phyloP scores from a whole-genome alignment of 768 basidiomycete species.

The Collybia sordida region DNA sequence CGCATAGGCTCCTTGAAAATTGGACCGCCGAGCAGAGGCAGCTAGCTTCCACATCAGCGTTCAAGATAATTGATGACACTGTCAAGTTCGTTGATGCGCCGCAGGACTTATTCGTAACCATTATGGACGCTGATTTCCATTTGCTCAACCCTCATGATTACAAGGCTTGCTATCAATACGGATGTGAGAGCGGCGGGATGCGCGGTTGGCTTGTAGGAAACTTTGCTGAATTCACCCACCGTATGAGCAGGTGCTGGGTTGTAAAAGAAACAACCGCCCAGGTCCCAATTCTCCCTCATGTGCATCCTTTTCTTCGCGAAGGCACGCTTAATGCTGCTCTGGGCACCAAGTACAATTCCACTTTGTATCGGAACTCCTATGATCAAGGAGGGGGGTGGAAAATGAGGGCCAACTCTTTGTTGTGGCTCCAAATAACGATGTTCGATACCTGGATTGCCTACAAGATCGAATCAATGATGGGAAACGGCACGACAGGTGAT shows the following conservation, averaged over 20 bases:
- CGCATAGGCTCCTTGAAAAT: background rate
- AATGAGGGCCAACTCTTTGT: constrained; percentile 9
- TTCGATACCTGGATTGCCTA: constrained; percentile 20
- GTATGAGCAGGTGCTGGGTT: constrained; percentile 9
- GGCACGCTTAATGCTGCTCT: background rate
- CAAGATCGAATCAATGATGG: constrained; percentile 12
- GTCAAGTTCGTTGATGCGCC: constrained; percentile 2
- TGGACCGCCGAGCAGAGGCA: background rate
- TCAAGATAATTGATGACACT: background rate
- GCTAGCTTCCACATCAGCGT: constrained; percentile 1
- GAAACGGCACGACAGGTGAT: constrained; percentile 2
- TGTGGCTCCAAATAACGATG: constrained; percentile 18
- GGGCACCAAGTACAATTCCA: constrained; percentile 1
- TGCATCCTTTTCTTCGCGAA: background rate
- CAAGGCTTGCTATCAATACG: constrained; percentile 17
- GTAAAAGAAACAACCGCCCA: constrained; percentile 1
- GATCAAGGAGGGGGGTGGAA: constrained; percentile 2
- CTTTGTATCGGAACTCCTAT: background rate
- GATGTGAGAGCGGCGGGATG: constrained; percentile 15
- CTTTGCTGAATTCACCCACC: constrained; percentile 10
- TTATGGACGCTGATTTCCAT: background rate
- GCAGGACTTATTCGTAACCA: background rate
- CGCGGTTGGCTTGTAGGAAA: constrained; percentile 13
- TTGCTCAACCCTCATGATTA: constrained; percentile 9
- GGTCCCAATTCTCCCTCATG: constrained; percentile 9